phyloP scores from a whole-genome alignment of 176 grass and related monocot species.

The Leersia perrieri region DNA sequence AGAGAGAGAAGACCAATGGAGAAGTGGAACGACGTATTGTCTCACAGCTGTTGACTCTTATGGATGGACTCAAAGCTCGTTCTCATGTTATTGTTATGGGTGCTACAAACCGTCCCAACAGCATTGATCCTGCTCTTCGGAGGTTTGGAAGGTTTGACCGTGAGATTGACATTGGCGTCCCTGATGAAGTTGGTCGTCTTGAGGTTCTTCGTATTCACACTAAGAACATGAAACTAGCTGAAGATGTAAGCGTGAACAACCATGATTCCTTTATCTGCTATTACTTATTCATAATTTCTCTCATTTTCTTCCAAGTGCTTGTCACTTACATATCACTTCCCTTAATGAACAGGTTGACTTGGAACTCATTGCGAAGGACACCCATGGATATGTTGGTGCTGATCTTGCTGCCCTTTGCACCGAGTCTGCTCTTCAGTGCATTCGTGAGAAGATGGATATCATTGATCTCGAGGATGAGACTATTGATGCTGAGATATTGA shows the following conservation, averaged over 20 bases:
- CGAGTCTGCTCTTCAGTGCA: conserved; percentile 85
- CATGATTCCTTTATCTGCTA: not conserved
- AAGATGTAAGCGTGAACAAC: conserved; percentile 54
- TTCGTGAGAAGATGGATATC: conserved; percentile 89
- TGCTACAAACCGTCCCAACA: conserved; percentile 77
- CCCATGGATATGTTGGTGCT: conserved; percentile 83
- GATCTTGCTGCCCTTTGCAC: conserved; percentile 85
- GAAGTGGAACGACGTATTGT: conserved; percentile 84
- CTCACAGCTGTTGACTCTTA: conserved; percentile 77
- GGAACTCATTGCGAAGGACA: conserved; percentile 70
- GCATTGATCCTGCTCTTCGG: conserved; percentile 83
- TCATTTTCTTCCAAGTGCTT: not conserved
- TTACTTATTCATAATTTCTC: not conserved
- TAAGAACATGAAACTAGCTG: conserved; percentile 88
- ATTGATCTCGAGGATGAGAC: conserved; percentile 91
- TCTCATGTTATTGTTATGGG: conserved; percentile 90
- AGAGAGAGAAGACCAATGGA: conserved; percentile 84
- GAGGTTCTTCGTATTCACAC: conserved; percentile 89
- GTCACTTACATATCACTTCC: not conserved
- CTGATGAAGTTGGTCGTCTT: conserved; percentile 79
- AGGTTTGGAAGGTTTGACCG: conserved; percentile 81
- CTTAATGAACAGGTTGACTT: conserved; percentile 61
- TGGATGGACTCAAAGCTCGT: conserved; percentile 79
- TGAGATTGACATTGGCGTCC: conserved; percentile 86
- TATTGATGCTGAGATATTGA: conserved; percentile 89